These are phyloP conservation scores for Platanthera guangdongensis DNA, from an alignment of 106 monocot species.

Conservation along the genomic window DNA sequence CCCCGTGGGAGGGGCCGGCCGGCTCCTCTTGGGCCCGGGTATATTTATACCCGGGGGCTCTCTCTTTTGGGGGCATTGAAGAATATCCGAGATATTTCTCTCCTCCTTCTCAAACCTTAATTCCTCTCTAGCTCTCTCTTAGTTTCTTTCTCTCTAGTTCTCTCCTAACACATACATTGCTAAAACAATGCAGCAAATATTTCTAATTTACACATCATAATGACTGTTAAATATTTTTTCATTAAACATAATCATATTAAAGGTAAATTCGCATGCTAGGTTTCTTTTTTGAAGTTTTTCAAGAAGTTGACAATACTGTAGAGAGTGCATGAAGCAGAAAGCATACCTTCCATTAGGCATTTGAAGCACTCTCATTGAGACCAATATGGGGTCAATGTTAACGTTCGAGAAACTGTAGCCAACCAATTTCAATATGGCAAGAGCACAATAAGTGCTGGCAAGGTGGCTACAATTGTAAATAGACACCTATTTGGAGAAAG, in stretches of 20 bases:
- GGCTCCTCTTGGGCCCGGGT: no score
- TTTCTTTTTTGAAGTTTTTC: background rate
- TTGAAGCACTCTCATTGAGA: slow-evolving; percentile 84
- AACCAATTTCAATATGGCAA: slow-evolving; percentile 69
- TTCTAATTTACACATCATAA: background rate
- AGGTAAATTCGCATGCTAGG: background rate
- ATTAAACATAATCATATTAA: background rate
- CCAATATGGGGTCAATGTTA: slow-evolving; percentile 32
- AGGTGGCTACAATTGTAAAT: slow-evolving; percentile 60
- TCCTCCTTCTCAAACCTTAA: no score
- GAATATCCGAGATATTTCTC: no score
- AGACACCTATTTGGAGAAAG: slow-evolving; percentile 24
- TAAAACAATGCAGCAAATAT: background rate
- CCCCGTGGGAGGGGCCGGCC: no score
- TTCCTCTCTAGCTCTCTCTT: no score
- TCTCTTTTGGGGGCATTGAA: no score
- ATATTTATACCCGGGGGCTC: no score
- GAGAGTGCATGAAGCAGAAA: slow-evolving; percentile 3
- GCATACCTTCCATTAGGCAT: slow-evolving; percentile 86
- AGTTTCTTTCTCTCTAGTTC: no score
- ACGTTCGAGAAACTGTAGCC: slow-evolving; percentile 56
- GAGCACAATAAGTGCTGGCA: slow-evolving; percentile 87
- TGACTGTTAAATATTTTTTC: background rate
- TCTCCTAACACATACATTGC: no score
- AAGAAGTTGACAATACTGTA: background rate